Evolutionary conservation across 78 protist species (phyloP).

Genomic region (slime mould (Dictyostelium discoideum)): DNA sequence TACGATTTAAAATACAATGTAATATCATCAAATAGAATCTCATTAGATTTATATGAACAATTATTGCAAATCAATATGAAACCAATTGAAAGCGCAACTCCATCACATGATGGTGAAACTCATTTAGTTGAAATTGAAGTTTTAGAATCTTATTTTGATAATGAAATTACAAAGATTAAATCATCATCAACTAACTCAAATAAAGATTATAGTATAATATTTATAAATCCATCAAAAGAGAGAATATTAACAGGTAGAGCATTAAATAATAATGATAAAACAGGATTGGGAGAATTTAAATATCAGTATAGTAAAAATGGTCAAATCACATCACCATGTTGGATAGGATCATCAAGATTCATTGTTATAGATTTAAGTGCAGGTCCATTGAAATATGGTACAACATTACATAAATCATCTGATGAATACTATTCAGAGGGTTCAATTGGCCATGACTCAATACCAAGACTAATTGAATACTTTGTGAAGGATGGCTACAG

Average conservation of each 20-base stretch:
- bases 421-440: slow-evolving; percentile 38
- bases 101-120: slow-evolving; percentile 25
- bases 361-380: slow-evolving; percentile 47
- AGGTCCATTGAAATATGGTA: slow-evolving; percentile 48
- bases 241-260: neutral
- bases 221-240: slow-evolving; percentile 53
- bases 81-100: neutral
- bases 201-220: slow-evolving; percentile 13
- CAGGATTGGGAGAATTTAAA: neutral
- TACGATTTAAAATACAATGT: slow-evolving; percentile 39
- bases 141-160: slow-evolving; percentile 46
- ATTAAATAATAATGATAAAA: neutral
- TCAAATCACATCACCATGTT: slow-evolving; percentile 50
- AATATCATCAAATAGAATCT: neutral
- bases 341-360: slow-evolving; percentile 41
- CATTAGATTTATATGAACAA: slow-evolving; percentile 30
- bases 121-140: slow-evolving; percentile 24
- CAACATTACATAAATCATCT: slow-evolving; percentile 63
- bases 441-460: slow-evolving; percentile 30
- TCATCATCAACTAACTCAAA: neutral
- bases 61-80: neutral
- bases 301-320: slow-evolving; percentile 3
- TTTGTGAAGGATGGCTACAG: slow-evolving; percentile 26
- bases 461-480: slow-evolving; percentile 65
- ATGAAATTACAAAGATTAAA: slow-evolving; percentile 6